Evolutionary conservation across 495 filamentous ascomycete genomes (phyloP), one percentile per base, ranked within the genome.

Genomic region (Elasticomyces elasticus): DNA sequence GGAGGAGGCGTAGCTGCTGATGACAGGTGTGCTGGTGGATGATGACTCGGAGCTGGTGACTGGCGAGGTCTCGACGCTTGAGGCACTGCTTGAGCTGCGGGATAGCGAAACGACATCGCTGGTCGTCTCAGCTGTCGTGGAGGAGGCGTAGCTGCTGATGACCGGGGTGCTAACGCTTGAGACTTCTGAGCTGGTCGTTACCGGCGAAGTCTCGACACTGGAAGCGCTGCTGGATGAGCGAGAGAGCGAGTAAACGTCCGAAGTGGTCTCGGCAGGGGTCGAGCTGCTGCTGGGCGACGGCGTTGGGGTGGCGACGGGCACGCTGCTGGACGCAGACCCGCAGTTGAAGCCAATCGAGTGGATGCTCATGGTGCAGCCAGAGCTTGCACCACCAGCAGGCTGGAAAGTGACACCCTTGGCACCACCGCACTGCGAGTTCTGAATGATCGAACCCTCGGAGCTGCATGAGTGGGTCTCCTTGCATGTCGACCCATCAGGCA

Each of bases 401-500:
- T 86, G 75, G 64, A 94, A 81, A 31, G 78, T 79, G 30, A 95
- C 87, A 22, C 76, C 77, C 63, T 75, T 85, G 53, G 90, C 90
- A 71, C 90, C 89, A 76, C 89, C 91, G 67, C 90, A 96, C 74
- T 95, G 88, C 55, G 74, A 79, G 75, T 95, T 95, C 68, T 76
- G 67, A 58, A 95, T 74, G 49, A 72, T 76, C 47, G 80, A 79
- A 62, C 85, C 86, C 23, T 72, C 72, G 44, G 77, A 69, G 48
- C 72, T 74, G 77, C 86, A 92, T 26, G 69, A 60, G 51, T 76
- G 72, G 35, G 75, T 80, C 67, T 89, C 82, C 69, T 82, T 86
- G 79, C 91, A 95, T 52, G 70, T 77, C 37, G 79, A 81, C 52
- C 82, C 83, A 66, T 89, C 84, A 2, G 81, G 78, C 86, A 94